Base-by-base conservation (phyloP, 2,329 filamentous ascomycete genomes). In the Aspergillus sp. region DNA sequence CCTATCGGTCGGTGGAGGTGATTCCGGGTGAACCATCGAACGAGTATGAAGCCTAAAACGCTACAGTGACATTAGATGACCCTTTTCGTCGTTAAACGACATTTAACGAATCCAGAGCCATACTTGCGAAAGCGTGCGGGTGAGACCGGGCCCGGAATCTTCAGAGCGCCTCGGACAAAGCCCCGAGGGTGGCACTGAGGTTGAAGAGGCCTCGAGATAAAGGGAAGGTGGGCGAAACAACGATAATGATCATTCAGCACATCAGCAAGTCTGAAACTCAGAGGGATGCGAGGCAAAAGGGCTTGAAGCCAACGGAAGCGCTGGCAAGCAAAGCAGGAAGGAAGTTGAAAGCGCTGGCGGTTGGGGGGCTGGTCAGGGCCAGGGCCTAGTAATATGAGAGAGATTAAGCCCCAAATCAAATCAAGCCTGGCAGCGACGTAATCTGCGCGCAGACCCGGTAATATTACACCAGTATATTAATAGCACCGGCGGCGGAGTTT, bases 11-110 rank as follows among this genome's bases (percentile, higher is more conserved):
- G 63, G 59, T 63, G 58, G 62, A 49, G 58, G 41, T 19, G 52
- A 57, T 57, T 64, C 62, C 52, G 64, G 52, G 41, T 62, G 48
- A 57, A 66, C 56, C 66, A 69, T 69, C 61, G 66, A 65, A 68
- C 55, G 55, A 58, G 49, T 48, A 40, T 56, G 17, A 25, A 37
- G 40, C n/a, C 53, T 25, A 43, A 27, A 33, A 33, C 40, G 39
- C 43, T 52, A 23, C 40, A 58, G 41, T 19, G 19, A 8, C n/a
- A 45, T 39, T 46, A 56, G 57, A 39, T 55, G 49, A 57, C 40
- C 44, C 50, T 48, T 59, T 49, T 37, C 47, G 51, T 35, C 41
- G 50, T 52, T 23, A 53, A 55, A 41, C 46, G 35, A 37, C 48
- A 40, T 53, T 55, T 41, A 48, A 47, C 54, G 49, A 48, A 52